Evolutionary conservation across 2,329 filamentous ascomycete species (phyloP).

Genomic region (Microdochium trichocladiopsis): DNA sequence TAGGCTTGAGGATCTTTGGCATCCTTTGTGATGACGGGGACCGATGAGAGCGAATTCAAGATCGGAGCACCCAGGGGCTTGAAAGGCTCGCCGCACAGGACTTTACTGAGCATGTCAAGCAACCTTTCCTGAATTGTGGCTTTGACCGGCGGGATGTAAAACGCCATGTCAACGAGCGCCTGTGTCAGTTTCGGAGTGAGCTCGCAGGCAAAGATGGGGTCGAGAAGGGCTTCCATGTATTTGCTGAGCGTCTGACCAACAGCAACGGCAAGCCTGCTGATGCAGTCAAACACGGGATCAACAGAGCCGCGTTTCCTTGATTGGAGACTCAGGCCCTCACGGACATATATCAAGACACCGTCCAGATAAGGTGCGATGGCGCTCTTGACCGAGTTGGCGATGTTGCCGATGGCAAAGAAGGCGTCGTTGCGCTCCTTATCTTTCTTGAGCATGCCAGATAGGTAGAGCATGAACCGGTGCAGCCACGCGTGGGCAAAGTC

Average conservation of each 20-base stretch:
- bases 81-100: constrained; percentile 88
- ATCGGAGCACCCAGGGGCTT: constrained; percentile 86
- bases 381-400: constrained; percentile 92
- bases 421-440: constrained; percentile 91
- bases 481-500: constrained; percentile 85
- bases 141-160: constrained; percentile 94
- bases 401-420: constrained; percentile 91
- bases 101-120: constrained; percentile 89
- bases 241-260: constrained; percentile 96
- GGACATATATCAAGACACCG: constrained; percentile 85
- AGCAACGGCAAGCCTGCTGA: constrained; percentile 90
- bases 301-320: constrained; percentile 59
- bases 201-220: constrained; percentile 95
- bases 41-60: constrained; percentile 68
- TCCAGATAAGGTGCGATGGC: constrained; percentile 94
- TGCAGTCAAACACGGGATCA: constrained; percentile 90
- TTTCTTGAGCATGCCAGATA: constrained; percentile 89
- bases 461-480: constrained; percentile 94
- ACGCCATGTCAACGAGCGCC: constrained; percentile 95
- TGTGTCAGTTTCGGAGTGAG: constrained; percentile 90
- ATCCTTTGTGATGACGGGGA: constrained; percentile 81
- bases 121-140: constrained; percentile 88
- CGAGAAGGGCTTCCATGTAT: constrained; percentile 92
- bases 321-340: constrained; percentile 80
- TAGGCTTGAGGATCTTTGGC: constrained; percentile 77